phyloP scores from a whole-genome alignment of 2,329 filamentous ascomycete species.

The Grosmannia clavigera region DNA sequence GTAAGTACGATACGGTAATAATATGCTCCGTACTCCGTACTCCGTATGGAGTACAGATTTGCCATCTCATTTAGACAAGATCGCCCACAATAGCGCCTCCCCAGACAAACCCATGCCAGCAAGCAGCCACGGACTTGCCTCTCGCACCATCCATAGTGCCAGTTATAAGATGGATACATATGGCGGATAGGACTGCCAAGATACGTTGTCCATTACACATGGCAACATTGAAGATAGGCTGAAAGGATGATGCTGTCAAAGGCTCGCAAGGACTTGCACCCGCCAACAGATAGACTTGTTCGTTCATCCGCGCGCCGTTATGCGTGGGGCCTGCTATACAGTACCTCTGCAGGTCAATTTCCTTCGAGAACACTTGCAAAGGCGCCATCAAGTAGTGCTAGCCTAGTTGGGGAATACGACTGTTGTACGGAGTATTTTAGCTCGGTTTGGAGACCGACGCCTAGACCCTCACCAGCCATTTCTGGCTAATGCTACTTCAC shows the following conservation, averaged over 20 bases:
- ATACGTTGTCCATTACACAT: not conserved
- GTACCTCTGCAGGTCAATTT: too few relatives aligned
- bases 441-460: not conserved
- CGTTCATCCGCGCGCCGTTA: too few relatives aligned
- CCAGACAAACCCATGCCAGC: not conserved
- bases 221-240: too few relatives aligned
- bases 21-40: too few relatives aligned
- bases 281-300: too few relatives aligned
- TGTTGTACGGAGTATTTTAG: not conserved
- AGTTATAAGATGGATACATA: not conserved
- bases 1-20: too few relatives aligned
- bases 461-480: not conserved
- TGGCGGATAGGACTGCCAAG: not conserved
- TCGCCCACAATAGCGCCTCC: not conserved
- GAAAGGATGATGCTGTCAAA: too few relatives aligned
- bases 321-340: too few relatives aligned
- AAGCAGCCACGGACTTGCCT: not conserved
- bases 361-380: not conserved
- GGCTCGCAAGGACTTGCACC: too few relatives aligned
- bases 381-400: not conserved
- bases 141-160: not conserved
- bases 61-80: not conserved
- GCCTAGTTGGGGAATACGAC: not conserved
- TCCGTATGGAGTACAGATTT: not conserved
- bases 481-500: not conserved